phyloP scores from a whole-genome alignment of 495 filamentous ascomycete genomes.

The Annulohypoxylon maeteangense region DNA sequence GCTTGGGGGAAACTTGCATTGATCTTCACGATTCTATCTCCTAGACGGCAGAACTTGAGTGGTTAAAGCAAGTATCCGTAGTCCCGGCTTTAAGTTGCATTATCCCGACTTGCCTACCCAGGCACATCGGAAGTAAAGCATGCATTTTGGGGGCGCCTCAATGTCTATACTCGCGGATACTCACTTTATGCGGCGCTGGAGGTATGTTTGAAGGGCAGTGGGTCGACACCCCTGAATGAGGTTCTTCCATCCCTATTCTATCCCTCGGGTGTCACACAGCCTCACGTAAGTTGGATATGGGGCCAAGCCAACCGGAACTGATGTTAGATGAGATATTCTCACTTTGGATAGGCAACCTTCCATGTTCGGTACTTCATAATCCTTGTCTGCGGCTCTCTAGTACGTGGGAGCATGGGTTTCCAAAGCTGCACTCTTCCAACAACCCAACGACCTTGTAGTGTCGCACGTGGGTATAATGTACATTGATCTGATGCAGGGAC shows the following conservation, averaged over 20 bases:
- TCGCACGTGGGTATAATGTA: not conserved
- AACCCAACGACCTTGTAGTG: not conserved
- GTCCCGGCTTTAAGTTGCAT: not conserved
- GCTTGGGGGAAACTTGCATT: not conserved
- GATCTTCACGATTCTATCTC: not conserved
- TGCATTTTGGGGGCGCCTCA: not conserved
- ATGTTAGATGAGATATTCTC: not conserved
- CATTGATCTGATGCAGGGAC: not conserved
- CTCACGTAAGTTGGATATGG: not conserved
- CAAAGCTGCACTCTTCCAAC: not conserved
- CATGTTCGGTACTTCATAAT: not conserved
- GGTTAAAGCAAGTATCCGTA: not conserved
- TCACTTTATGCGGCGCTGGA: not conserved
- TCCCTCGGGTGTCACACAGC: not conserved
- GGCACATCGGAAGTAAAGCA: slow-evolving; percentile 2
- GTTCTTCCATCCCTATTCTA: not conserved
- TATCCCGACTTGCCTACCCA: slow-evolving; percentile 9
- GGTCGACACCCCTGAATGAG: not conserved
- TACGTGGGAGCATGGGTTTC: not conserved
- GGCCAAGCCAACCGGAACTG: not conserved
- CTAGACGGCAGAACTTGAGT: not conserved
- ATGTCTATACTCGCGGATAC: not conserved
- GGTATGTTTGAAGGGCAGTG: not conserved
- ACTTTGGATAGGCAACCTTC: not conserved
- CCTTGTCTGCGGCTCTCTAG: not conserved